phyloP scores from a whole-genome alignment of 2,329 filamentous ascomycete genomes.

The Scedosporium boydii region DNA sequence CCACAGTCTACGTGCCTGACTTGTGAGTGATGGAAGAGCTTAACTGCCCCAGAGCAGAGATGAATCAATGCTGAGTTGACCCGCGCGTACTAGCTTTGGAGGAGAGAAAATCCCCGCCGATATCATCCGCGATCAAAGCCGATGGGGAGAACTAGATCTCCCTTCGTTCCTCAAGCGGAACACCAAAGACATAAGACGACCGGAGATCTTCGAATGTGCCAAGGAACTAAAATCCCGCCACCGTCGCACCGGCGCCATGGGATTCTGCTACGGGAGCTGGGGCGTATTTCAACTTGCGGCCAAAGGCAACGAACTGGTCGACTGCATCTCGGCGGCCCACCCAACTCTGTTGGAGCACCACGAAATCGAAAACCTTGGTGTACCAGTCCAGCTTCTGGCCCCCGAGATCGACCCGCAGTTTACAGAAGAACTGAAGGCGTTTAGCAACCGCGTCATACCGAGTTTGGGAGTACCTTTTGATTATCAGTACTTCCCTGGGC shows the following conservation, averaged over 20 bases:
- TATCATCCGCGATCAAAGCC: slow-evolving; percentile 15
- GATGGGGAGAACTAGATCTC: slow-evolving; percentile 26
- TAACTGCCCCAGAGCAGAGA: neutral
- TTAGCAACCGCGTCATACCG: neutral
- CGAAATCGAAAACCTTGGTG: slow-evolving; percentile 34
- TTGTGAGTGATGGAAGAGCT: slow-evolving; percentile 8
- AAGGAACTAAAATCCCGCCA: slow-evolving; percentile 23
- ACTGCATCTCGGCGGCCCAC: slow-evolving; percentile 34
- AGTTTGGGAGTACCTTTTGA: slow-evolving; percentile 7
- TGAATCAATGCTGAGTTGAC: neutral
- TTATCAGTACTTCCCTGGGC: slow-evolving; percentile 9
- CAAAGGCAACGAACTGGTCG: slow-evolving; percentile 28
- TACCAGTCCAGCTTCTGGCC: slow-evolving; percentile 42
- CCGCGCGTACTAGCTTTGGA: slow-evolving; percentile 15
- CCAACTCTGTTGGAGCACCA: slow-evolving; percentile 29
- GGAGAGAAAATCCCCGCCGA: slow-evolving; percentile 23
- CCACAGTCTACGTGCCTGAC: slow-evolving; percentile 32
- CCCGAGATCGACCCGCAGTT: slow-evolving; percentile 34
- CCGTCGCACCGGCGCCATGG: slow-evolving; percentile 30
- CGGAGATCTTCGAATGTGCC: slow-evolving; percentile 29
- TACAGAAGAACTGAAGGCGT: slow-evolving; percentile 30
- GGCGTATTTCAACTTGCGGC: slow-evolving; percentile 35
- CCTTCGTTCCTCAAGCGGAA: slow-evolving; percentile 26
- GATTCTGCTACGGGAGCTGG: slow-evolving; percentile 44
- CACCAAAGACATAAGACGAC: slow-evolving; percentile 25